These are phyloP conservation scores for Diaporthe sp. DNA, from an alignment of 2,329 filamentous ascomycete genomes.

Conservation along the genomic window DNA sequence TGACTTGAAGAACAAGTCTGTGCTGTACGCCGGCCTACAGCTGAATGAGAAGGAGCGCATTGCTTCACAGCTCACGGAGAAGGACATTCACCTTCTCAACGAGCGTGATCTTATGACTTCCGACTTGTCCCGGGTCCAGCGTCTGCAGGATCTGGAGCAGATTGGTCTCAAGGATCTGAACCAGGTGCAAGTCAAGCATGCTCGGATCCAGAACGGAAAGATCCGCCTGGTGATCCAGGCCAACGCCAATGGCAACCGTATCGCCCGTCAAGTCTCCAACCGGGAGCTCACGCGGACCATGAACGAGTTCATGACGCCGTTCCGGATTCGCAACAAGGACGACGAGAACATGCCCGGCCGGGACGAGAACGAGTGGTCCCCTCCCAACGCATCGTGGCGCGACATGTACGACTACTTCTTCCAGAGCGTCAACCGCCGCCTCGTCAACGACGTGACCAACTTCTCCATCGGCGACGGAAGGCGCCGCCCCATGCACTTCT, in stretches of 20 bases:
- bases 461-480: constrained; percentile 43
- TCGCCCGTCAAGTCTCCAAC: constrained; percentile 53
- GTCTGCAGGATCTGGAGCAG: constrained; percentile 55
- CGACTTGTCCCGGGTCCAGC: constrained; percentile 56
- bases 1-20: constrained; percentile 59
- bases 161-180: constrained; percentile 57
- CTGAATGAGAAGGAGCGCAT: constrained; percentile 55
- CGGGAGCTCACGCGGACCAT: constrained; percentile 56
- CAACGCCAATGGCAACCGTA: constrained; percentile 48
- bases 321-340: constrained; percentile 45
- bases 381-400: constrained; percentile 58
- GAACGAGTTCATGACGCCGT: constrained; percentile 57
- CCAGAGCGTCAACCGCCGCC: constrained; percentile 50
- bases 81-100: constrained; percentile 58
- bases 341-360: constrained; percentile 36
- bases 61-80: constrained; percentile 55
- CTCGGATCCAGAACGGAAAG: constrained; percentile 60
- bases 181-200: constrained; percentile 54
- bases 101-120: constrained; percentile 59
- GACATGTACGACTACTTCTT: constrained; percentile 55
- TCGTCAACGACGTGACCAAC: constrained; percentile 49
- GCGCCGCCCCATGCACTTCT: constrained; percentile 44
- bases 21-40: constrained; percentile 58
- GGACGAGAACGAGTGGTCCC: constrained; percentile 50
- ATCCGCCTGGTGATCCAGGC: constrained; percentile 57